Evolutionary conservation across 2,329 filamentous ascomycete genomes (phyloP).

Genomic region (Botrytis sinoallii): DNA sequence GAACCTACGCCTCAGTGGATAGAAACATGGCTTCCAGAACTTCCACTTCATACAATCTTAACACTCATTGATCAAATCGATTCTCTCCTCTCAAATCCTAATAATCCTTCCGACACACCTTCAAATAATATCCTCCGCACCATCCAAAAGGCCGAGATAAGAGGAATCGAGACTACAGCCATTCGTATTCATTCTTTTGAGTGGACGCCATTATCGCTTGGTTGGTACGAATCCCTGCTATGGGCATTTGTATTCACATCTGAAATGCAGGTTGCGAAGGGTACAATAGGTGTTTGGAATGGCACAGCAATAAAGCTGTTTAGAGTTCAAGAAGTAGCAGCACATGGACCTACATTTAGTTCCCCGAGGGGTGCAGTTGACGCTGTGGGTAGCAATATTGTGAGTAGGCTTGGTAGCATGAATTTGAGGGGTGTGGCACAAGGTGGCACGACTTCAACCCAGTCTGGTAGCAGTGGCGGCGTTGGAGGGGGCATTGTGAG

Average conservation of each 20-base stretch:
- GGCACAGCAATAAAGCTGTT: slow-evolving; percentile 86
- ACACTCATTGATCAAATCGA: slow-evolving; percentile 68
- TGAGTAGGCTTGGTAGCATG: slow-evolving; percentile 80
- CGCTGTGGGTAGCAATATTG: slow-evolving; percentile 85
- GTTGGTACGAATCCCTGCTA: slow-evolving; percentile 92
- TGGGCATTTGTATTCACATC: slow-evolving; percentile 91
- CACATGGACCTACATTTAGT: slow-evolving; percentile 75
- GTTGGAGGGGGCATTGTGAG: slow-evolving; percentile 14
- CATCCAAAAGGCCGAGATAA: slow-evolving; percentile 60
- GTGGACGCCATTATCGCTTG: slow-evolving; percentile 85
- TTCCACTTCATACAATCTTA: slow-evolving; percentile 83
- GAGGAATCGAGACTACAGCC: slow-evolving; percentile 70
- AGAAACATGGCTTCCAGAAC: slow-evolving; percentile 87
- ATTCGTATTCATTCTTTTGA: slow-evolving; percentile 85
- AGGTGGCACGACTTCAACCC: slow-evolving; percentile 11
- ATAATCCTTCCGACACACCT: slow-evolving; percentile 44
- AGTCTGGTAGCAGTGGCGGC: not conserved
- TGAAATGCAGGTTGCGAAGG: slow-evolving; percentile 83
- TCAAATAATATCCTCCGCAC: slow-evolving; percentile 49
- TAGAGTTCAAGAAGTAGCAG: slow-evolving; percentile 79
- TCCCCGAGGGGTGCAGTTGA: slow-evolving; percentile 89
- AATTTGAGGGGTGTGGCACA: slow-evolving; percentile 35
- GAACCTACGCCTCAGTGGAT: slow-evolving; percentile 82
- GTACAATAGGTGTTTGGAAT: slow-evolving; percentile 91
- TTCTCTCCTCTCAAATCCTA: slow-evolving; percentile 52